These are phyloP conservation scores for Croton setiger DNA, from an alignment of 441 rosid genomes.

Conservation along the genomic window DNA sequence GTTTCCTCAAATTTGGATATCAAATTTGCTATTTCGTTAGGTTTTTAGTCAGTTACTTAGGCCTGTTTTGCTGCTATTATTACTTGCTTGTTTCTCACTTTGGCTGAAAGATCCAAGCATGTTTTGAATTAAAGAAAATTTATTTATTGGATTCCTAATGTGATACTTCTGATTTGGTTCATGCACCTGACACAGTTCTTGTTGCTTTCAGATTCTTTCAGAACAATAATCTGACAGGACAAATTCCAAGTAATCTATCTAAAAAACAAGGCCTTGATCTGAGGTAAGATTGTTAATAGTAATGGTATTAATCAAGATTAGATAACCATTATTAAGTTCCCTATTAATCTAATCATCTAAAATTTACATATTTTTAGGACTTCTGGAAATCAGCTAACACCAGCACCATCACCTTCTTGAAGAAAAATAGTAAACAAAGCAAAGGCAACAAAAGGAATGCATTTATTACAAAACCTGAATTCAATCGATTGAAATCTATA, in stretches of 20 bases:
- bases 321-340: slow-evolving; percentile 11
- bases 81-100: background rate
- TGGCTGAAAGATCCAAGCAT: background rate
- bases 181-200: slow-evolving; percentile 23
- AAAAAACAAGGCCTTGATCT: slow-evolving; percentile 49
- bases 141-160: background rate
- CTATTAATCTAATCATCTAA: slow-evolving; percentile 20
- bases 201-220: slow-evolving; percentile 60
- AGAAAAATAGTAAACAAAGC: background rate
- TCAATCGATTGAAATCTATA: slow-evolving; percentile 16
- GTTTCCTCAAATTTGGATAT: background rate
- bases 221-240: slow-evolving; percentile 79
- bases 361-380: slow-evolving; percentile 33
- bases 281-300: slow-evolving; percentile 32
- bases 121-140: slow-evolving; percentile 7
- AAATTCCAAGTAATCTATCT: slow-evolving; percentile 48
- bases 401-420: slow-evolving; percentile 47
- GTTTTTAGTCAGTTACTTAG: background rate
- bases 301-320: no score
- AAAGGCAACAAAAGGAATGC: slow-evolving; percentile 19
- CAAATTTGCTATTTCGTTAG: slow-evolving; percentile 1
- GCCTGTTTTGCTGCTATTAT: background rate
- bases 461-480: slow-evolving; percentile 20
- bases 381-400: slow-evolving; percentile 49
- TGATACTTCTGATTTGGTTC: slow-evolving; percentile 15